phyloP scores from a whole-genome alignment of 306 rosid genomes.

The Quercus engelmannii region DNA sequence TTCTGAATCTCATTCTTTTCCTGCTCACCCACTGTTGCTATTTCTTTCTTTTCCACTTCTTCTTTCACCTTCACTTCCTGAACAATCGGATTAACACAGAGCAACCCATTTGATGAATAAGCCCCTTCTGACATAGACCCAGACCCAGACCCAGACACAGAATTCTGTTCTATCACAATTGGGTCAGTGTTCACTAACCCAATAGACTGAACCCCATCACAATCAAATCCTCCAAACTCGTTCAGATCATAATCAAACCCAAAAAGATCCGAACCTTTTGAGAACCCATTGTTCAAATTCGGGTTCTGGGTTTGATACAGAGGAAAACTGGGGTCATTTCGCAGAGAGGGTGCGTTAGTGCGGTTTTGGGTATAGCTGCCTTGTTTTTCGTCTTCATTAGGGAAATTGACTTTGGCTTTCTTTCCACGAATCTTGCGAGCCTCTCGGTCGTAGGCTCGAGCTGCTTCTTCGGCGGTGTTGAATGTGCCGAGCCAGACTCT shows the following conservation, averaged over 20 bases:
- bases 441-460: slow-evolving; percentile 85
- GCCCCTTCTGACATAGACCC: slow-evolving; percentile 27
- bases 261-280: slow-evolving; percentile 28
- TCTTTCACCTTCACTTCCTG: slow-evolving; percentile 9
- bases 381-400: slow-evolving; percentile 52
- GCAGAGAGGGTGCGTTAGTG: slow-evolving; percentile 9
- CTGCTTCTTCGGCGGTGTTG: slow-evolving; percentile 92
- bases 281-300: background rate
- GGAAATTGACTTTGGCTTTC: slow-evolving; percentile 91
- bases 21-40: background rate
- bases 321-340: slow-evolving; percentile 6
- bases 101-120: slow-evolving; percentile 22
- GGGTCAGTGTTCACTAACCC: slow-evolving; percentile 20
- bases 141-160: slow-evolving; percentile 26
- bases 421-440: slow-evolving; percentile 88
- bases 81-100: background rate
- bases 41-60: slow-evolving; percentile 22
- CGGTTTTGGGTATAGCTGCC: slow-evolving; percentile 16
- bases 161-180: slow-evolving; percentile 25
- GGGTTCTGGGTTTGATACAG: slow-evolving; percentile 13
- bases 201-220: slow-evolving; percentile 13
- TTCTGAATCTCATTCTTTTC: slow-evolving; percentile 52
- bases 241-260: slow-evolving; percentile 59
- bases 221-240: slow-evolving; percentile 27
- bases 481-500: slow-evolving; percentile 97